Conservation (phyloP, 495 filamentous ascomycete species). For the Penicillium cataractarum region DNA sequence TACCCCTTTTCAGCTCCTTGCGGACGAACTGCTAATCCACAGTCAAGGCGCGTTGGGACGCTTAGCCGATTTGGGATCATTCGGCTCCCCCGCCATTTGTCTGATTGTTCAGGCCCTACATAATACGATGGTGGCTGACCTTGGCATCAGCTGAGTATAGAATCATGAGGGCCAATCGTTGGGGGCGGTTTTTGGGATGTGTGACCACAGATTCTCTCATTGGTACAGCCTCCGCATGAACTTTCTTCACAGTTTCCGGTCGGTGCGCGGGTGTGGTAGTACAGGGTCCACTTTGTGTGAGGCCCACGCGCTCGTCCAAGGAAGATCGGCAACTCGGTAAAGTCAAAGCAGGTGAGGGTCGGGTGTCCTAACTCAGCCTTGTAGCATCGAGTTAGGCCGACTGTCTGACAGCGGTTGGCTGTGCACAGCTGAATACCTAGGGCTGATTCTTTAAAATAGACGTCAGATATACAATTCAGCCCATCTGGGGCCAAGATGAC, state of each 20-base stretch:
- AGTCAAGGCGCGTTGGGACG: not conserved
- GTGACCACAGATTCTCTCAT: not conserved
- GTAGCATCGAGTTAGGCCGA: not conserved
- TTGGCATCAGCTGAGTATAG: constrained; percentile 6
- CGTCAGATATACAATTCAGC: not conserved
- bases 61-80: not conserved
- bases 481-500: not conserved
- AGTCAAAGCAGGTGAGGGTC: not conserved
- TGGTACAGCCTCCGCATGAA: not conserved
- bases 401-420: constrained; percentile 36
- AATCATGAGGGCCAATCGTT: not conserved
- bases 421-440: not conserved
- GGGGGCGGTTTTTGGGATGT: not conserved
- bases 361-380: not conserved
- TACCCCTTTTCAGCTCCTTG: not conserved
- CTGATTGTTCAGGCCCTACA: constrained; percentile 7
- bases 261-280: not conserved
- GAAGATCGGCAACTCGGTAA: not conserved
- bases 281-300: not conserved
- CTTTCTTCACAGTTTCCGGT: not conserved
- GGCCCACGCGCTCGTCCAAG: not conserved
- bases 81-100: constrained; percentile 9
- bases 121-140: not conserved
- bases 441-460: not conserved
- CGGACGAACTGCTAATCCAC: not conserved